A percentile compares a stretch with the other conserved stretches of the same genome.
These are phyloP conservation scores for Mycena rebaudengoi DNA, from an alignment of 768 basidiomycete species.

Conservation along the genomic window DNA sequence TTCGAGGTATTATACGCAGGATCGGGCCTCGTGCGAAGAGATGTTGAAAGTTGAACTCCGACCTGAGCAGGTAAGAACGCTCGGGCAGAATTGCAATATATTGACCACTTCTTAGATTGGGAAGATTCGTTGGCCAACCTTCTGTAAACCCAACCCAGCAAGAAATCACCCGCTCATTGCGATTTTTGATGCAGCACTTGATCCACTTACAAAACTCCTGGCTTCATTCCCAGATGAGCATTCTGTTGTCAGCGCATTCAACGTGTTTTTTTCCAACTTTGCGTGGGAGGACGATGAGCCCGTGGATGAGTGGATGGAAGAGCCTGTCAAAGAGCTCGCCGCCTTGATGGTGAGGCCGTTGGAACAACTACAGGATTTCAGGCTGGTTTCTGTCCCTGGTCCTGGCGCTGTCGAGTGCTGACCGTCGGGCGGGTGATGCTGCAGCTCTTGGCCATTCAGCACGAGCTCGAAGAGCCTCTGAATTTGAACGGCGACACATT, in stretches of 20 bases:
- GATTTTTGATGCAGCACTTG: background rate
- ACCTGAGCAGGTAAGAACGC: background rate
- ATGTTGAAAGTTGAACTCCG: background rate
- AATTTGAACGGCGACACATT: background rate
- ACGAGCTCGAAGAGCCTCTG: slow-evolving; percentile 6
- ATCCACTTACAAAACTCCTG: background rate
- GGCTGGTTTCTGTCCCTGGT: background rate
- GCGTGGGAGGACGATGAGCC: background rate
- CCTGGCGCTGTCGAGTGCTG: background rate
- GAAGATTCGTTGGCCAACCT: background rate
- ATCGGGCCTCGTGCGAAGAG: background rate
- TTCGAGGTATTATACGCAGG: background rate
- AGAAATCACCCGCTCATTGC: background rate
- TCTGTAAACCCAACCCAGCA: background rate
- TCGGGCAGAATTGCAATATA: background rate
- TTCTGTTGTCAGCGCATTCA: no score
- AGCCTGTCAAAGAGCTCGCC: background rate
- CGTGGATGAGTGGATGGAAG: background rate
- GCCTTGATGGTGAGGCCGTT: background rate
- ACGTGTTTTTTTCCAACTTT: background rate
- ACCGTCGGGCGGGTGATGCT: background rate
- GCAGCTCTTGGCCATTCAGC: background rate
- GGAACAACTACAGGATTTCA: background rate
- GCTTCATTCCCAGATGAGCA: background rate
- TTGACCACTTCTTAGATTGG: background rate